These are phyloP conservation scores for Aspergillus diversus DNA, from an alignment of 495 filamentous ascomycete species.

Conservation along the genomic window DNA sequence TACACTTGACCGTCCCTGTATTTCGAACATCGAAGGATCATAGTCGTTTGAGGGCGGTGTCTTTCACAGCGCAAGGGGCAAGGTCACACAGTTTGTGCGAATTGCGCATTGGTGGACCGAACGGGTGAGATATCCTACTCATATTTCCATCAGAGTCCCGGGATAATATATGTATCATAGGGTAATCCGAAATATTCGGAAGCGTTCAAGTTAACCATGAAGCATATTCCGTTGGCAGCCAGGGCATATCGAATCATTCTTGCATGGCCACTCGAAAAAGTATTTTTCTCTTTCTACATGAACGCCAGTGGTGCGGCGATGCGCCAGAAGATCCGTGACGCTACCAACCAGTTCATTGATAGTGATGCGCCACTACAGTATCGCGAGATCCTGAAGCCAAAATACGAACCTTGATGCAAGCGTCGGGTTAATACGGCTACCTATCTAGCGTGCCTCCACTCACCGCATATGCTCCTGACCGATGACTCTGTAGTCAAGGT, in stretches of 20 bases:
- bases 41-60: background rate
- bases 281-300: background rate
- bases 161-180: background rate
- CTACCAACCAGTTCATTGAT: background rate
- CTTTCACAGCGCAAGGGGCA: constrained; percentile 29
- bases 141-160: constrained; percentile 22
- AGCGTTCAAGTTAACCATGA: background rate
- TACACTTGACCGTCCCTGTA: background rate
- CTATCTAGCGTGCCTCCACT: constrained; percentile 53
- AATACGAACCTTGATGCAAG: constrained; percentile 61
- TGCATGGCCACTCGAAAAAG: background rate
- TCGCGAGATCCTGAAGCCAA: constrained; percentile 54
- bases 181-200: background rate
- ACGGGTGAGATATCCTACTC: constrained; percentile 2
- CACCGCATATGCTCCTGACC: constrained; percentile 52
- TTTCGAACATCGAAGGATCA: background rate
- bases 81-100: constrained; percentile 56
- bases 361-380: background rate
- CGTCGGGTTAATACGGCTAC: constrained; percentile 52
- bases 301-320: background rate
- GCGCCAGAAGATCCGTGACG: background rate
- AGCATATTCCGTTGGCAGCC: background rate
- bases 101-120: constrained; percentile 54
- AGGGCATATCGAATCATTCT: background rate
- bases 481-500: constrained; percentile 47